Evolutionary conservation across 1,139 yeast species (phyloP), one percentile per base, ranked within the genome.

Genomic region (Yamadazyma songkhlaensis): DNA sequence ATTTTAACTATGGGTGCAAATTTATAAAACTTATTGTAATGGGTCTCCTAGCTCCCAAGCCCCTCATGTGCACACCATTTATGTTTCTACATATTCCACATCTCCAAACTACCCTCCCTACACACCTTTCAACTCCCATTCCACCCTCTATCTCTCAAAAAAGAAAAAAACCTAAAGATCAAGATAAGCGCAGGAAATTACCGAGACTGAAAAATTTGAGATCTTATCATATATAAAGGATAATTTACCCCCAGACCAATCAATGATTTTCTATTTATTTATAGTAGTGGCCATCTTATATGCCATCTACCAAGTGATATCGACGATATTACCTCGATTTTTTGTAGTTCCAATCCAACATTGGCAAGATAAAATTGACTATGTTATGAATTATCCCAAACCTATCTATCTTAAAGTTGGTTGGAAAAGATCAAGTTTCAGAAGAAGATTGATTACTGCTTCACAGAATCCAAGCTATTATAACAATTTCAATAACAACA

Each of bases 361-460:
- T 33, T 76, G 77, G 71, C 55, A 60, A 40, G 70, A 69, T 3
- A 60, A 62, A 45, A 60, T 76, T 41, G 36, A 48, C 25, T 45
- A 51, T 13, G 76, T 71, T 3, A 40, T 68, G 30, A 50, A 61
- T 15, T 49, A 61, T 35, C 60, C 63, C 2, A 64, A 51, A 39
- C 66, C 68, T 17, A 63, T 66, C 29, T 68, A 66, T 47, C 52
- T 71, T 33, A 49, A 57, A 30, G 64, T 60, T 1, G 71, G 72
- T 6, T 37, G 39, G 34, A 75, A 75, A 48, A 44, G 67, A 27
- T 69, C 79, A 3, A 64, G 72, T 42, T 67, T 54, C 40, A 68
- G 88, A 41, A 65, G 86, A 28, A 64, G 81, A 47, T 64, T 81
- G 42, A 60, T 81, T 11, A 55, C 75, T 14, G 77, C 81, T 12